phyloP scores from a whole-genome alignment of 164 flowering plant genomes.

The Aristolochia contorta region DNA sequence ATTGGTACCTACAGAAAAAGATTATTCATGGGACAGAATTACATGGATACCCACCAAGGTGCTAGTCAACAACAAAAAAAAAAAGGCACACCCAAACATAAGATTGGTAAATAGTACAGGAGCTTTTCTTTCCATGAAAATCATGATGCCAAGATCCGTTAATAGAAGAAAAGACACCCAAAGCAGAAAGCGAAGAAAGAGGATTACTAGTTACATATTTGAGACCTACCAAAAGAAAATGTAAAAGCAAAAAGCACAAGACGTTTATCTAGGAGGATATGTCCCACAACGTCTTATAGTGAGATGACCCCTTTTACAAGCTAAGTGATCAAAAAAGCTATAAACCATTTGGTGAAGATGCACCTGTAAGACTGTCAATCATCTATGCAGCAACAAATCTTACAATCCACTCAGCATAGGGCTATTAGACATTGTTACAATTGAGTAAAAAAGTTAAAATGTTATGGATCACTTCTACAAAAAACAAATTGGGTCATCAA shows the following conservation, averaged over 20 bases:
- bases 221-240: too few relatives aligned
- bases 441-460: neutral
- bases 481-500: too few relatives aligned
- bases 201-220: too few relatives aligned
- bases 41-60: neutral
- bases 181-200: too few relatives aligned
- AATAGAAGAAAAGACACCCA: neutral
- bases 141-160: neutral
- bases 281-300: too few relatives aligned
- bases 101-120: neutral
- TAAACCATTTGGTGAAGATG: too few relatives aligned
- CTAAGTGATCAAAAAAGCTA: too few relatives aligned
- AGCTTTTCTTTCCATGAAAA: neutral
- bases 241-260: too few relatives aligned
- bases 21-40: neutral
- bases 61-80: neutral
- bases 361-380: neutral
- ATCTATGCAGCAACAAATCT: neutral
- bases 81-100: neutral
- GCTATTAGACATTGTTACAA: neutral
- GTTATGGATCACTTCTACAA: too few relatives aligned
- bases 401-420: neutral
- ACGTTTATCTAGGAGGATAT: too few relatives aligned
- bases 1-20: constrained; percentile 22
- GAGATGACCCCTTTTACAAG: too few relatives aligned